phyloP scores from a whole-genome alignment of 495 filamentous ascomycete genomes.

The Daldinia bambusicola region DNA sequence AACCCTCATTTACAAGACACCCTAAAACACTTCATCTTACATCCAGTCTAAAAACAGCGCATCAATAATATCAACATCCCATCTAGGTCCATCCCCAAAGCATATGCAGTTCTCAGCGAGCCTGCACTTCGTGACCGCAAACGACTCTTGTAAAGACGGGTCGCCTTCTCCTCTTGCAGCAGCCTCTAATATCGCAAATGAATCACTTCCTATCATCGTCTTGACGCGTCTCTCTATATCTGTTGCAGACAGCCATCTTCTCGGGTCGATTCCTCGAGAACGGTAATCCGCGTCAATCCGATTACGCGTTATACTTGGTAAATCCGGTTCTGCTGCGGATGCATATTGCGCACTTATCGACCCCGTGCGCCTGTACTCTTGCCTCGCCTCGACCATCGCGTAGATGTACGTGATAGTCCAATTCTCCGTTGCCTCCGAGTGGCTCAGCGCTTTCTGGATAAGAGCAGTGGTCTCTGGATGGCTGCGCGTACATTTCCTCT shows the following conservation, averaged over 20 bases:
- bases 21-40: background rate
- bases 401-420: conserved; percentile 19
- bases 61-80: conserved; percentile 28
- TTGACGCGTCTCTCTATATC: background rate
- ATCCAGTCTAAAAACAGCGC: conserved; percentile 21
- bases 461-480: background rate
- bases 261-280: background rate
- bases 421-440: conserved; percentile 19
- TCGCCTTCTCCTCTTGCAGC: background rate
- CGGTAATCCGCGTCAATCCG: background rate
- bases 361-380: conserved; percentile 21
- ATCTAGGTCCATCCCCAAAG: conserved; percentile 33
- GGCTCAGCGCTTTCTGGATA: background rate
- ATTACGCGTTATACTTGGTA: background rate
- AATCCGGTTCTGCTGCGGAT: background rate
- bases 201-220: background rate
- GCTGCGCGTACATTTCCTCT: background rate
- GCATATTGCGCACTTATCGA: conserved; percentile 10
- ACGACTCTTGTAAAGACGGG: background rate
- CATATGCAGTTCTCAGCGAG: conserved; percentile 31
- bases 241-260: background rate
- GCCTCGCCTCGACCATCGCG: conserved; percentile 31
- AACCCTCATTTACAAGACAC: background rate
- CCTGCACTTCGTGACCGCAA: conserved; percentile 21
- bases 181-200: background rate